These are phyloP conservation scores for Jaltomata sinuosa DNA, from an alignment of 257 asterid species.

Conservation along the genomic window DNA sequence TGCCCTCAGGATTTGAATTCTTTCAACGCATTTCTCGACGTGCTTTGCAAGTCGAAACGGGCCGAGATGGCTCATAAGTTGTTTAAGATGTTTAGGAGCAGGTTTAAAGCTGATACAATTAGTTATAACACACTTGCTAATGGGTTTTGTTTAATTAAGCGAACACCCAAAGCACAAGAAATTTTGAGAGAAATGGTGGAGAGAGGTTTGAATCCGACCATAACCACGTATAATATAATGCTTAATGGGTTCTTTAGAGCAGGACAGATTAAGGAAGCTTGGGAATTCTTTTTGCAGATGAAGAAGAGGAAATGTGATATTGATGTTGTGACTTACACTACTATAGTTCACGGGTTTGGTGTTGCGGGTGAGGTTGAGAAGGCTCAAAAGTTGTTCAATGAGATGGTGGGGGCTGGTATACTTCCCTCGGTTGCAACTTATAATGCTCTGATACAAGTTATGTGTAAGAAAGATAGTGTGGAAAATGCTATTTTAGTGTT, in stretches of 20 bases:
- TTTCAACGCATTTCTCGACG: constrained; percentile 71
- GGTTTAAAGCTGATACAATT: constrained; percentile 53
- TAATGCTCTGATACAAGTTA: constrained; percentile 73
- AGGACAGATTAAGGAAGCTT: constrained; percentile 69
- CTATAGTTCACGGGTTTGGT: constrained; percentile 81
- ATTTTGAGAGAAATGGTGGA: constrained; percentile 79
- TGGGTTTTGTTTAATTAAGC: constrained; percentile 78
- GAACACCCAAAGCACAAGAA: constrained; percentile 57
- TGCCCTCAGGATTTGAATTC: constrained; percentile 73
- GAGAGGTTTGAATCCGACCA: constrained; percentile 58
- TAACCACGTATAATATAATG: constrained; percentile 61
- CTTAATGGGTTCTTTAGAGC: constrained; percentile 72
- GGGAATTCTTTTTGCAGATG: constrained; percentile 85
- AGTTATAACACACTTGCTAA: constrained; percentile 66
- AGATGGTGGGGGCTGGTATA: constrained; percentile 80
- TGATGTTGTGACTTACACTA: constrained; percentile 86
- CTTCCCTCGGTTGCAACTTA: constrained; percentile 87
- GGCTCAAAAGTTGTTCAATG: constrained; percentile 59
- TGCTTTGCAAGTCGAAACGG: constrained; percentile 71
- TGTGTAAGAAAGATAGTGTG: constrained; percentile 78
- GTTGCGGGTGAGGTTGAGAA: constrained; percentile 63
- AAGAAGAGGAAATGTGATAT: constrained; percentile 65
- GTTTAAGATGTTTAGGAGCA: constrained; percentile 49
- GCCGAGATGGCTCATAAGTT: constrained; percentile 62
- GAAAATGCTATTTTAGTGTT: constrained; percentile 62